Base-by-base conservation (phyloP, 805 yeast genomes). In the Barnettozyma californica region DNA sequence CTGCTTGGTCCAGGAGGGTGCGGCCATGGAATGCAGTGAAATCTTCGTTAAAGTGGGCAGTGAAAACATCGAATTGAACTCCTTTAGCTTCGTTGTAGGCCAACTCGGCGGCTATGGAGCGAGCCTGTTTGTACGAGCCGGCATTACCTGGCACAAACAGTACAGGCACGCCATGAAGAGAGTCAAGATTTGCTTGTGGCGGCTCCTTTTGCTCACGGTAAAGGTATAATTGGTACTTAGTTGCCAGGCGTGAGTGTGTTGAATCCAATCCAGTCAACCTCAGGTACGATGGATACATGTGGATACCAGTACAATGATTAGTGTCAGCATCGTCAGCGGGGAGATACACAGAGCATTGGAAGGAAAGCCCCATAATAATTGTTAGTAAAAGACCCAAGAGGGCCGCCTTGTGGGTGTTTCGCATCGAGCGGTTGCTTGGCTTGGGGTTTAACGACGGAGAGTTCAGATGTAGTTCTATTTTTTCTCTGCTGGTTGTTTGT, bases 131-230 rank as follows among this genome's bases (percentile, higher is more conserved):
- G 64, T 80, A 90, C 48, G 95, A 84, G 1, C 99, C 99, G 0
- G 99, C 99, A 62, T 95, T 94, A 0, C 99, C 99, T 1, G 99
- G 99, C 37, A 95, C 85, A 65, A 94, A 94, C 14, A 94, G 68
- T 1, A 89, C 90, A 0, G 99, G 99, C 1, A 87, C 76, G 0
- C 98, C 98, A 47, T 71, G 74, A 3, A 59, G 46, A 1, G 46
- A 43, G 5, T 41, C 18, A 18, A 77, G 54, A 50, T 51, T 65
- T 50, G 60, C 61, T 0, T 96, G 92, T 5, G 74, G 62, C 4
- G 61, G 61, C 60, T 69, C 71, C 0, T 81, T 84, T 53, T 87
- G 95, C 60, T 95, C 99, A 46, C 97, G 69, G 66, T 92, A 94
- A 2, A 90, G 72, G 57, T 84, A 87, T 2, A 92, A 68, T n/a